Base-by-base conservation (phyloP, 306 rosid genomes). In the Fragaria iinumae region DNA sequence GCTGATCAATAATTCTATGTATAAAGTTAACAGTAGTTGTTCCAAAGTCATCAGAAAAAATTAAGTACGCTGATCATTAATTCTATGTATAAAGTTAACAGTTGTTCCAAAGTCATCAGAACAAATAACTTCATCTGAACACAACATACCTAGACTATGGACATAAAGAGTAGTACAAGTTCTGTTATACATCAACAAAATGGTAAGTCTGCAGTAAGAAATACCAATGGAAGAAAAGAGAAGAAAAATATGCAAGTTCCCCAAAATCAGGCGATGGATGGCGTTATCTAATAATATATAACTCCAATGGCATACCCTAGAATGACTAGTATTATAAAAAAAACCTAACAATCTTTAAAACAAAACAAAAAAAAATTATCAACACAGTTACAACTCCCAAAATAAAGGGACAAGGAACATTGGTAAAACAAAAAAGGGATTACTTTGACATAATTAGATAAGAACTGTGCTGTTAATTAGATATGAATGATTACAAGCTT, bases 401-500 rank as follows among this genome's bases (percentile, higher is more conserved):
- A 62, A 29, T 29, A 62, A 11, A 27, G 67, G 67, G 9, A 60
- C 20, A 60, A 60, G 20, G 20, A 62, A 62, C 20, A 62, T 62
- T 36, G 0, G 32, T 8, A 60, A 60, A 60, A 32, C 4, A 29
- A 2, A 62, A 62, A 14, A 63, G 10, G 20, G n/a, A 62, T 14
- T 29, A 27, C 36, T 13, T 0, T 62, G 41, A 27, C 14, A 60
- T 39, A 39, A 39, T 39, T 39, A 39, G 47, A 43, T 43, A 43
- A 39, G 44, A 39, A 39, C 44, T 39, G 9, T 29, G 14, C 36
- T 13, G 0, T 62, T 5, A 62, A 62, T 4, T 43, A 56, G 23
- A 55, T 56, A 57, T 76, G 55, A 72, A 76, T 12, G 3, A 29
- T 65, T 62, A 53, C 67, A 69, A 76, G 72, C 94, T 91, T 79